Percentiles rank a stretch among this genome's conserved stretches.
Conservation (phyloP, 1,284 basidiomycete genomes). For the Anthracocystis panici-leucophaei region DNA sequence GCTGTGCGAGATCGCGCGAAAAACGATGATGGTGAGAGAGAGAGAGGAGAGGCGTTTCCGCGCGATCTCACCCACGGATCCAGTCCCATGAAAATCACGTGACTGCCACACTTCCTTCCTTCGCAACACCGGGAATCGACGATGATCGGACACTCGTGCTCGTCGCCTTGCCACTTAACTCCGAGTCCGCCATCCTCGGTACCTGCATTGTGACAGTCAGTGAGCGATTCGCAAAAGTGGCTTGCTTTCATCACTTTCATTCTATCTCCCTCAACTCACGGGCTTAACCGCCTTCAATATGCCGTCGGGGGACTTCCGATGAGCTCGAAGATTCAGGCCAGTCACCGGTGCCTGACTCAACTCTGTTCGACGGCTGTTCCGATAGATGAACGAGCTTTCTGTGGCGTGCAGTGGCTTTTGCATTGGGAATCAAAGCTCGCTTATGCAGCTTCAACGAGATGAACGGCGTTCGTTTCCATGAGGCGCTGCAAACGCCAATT, state of each 20-base stretch:
- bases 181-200: not conserved
- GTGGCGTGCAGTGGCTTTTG: not conserved
- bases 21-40: too few species aligned
- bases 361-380: not conserved
- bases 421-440: not conserved
- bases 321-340: not conserved
- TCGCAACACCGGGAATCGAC: not conserved
- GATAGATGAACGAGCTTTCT: not conserved
- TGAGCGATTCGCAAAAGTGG: too few species aligned
- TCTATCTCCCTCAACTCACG: not conserved
- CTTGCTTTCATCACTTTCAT: too few species aligned
- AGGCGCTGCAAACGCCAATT: not conserved
- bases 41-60: too few species aligned
- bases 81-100: too few species aligned
- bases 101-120: too few species aligned
- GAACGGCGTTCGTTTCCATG: conserved; percentile 1
- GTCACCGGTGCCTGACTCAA: not conserved
- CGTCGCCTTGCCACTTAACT: not conserved
- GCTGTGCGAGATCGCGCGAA: too few species aligned
- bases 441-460: not conserved
- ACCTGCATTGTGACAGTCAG: too few species aligned
- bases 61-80: too few species aligned
- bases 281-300: not conserved
- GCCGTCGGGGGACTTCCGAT: not conserved
- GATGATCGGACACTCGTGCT: not conserved